Base-by-base conservation (phyloP, 176 grass and related monocot genomes). In the Aegilops umbellulata region DNA sequence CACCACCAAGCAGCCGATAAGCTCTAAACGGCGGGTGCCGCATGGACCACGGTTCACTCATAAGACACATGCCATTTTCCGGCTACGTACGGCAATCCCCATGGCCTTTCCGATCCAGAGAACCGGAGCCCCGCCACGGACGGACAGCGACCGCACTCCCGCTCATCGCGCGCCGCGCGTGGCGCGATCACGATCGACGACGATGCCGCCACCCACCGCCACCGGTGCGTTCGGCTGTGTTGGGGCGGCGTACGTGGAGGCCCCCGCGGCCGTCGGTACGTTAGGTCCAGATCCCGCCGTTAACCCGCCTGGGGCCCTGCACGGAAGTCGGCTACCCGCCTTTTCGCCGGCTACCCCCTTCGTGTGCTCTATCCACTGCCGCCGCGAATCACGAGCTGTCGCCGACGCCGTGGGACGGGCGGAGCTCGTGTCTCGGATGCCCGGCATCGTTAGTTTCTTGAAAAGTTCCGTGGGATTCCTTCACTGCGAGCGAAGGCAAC, bases 321-420 rank as follows among this genome's bases (percentile, higher is more conserved):
- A 29, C 3, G 23, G 53, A 83, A 57, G 89, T 87, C 80, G 84
- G 73, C 79, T 29, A 57, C 53, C 3, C 20, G 68, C 29, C 49
- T 35, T 27, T 38, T 12, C 64, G 47, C 65, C 3, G 15, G 58
- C 29, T 22, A 24, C 3, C 2, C 24, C 39, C 12, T 2, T 72
- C 1, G 84, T 86, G 80, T 86, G 80, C 20, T 46, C 34, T 75
- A 44, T 78, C 80, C 81, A 76, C 68, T 69, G 77, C 69, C 88
- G 15, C 8, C 76, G 30, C 9, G 74, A 66, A 74, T 55, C 39
- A 20, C 19, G 60, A 46, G 70, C 46, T 8, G 42, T 44, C 72
- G 62, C 25, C 79, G 42, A 26, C 72, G 62, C 25, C 79, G 79
- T 13, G 66, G 66, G 44, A 67, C 32, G 42, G 9, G 67, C 60